These are phyloP conservation scores for Trichophyton schoenleinii DNA, from an alignment of 2,329 filamentous ascomycete genomes.

Conservation along the genomic window DNA sequence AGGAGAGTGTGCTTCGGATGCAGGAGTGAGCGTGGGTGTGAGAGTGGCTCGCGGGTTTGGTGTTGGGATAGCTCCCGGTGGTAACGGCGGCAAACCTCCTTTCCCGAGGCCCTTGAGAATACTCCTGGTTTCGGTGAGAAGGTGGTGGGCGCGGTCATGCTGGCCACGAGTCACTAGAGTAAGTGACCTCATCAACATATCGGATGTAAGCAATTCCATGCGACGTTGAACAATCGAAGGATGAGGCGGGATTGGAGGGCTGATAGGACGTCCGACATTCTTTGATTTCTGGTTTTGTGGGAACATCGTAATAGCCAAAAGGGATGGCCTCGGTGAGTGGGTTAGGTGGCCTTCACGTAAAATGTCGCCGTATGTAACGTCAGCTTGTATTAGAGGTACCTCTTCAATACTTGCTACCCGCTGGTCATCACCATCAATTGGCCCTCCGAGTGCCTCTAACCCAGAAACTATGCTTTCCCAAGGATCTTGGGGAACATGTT, in stretches of 20 bases:
- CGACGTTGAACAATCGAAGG: slow-evolving; percentile 88
- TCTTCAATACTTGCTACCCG: slow-evolving; percentile 80
- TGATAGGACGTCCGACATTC: slow-evolving; percentile 38
- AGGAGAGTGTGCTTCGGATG: slow-evolving; percentile 23
- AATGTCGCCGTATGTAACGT: slow-evolving; percentile 86
- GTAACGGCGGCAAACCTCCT: slow-evolving; percentile 80
- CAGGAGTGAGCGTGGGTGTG: slow-evolving; percentile 28
- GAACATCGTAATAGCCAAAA: slow-evolving; percentile 87
- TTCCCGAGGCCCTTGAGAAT: slow-evolving; percentile 95
- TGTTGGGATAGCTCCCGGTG: slow-evolving; percentile 32
- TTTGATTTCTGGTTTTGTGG: slow-evolving; percentile 57
- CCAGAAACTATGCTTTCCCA: slow-evolving; percentile 98
- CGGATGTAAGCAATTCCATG: slow-evolving; percentile 94
- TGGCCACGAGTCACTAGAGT: slow-evolving; percentile 84
- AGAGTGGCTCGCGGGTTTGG: slow-evolving; percentile 20
- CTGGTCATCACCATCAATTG: slow-evolving; percentile 74
- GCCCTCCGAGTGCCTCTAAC: slow-evolving; percentile 79
- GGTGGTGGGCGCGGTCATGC: slow-evolving; percentile 83
- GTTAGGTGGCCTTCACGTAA: slow-evolving; percentile 75
- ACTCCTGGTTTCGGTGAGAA: slow-evolving; percentile 82
- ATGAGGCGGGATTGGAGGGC: slow-evolving; percentile 84
- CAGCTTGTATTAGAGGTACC: slow-evolving; percentile 85
- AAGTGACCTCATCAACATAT: slow-evolving; percentile 89
- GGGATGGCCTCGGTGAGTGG: slow-evolving; percentile 75
- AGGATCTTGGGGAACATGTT: slow-evolving; percentile 78